These are phyloP conservation scores for Fragaria ananassa DNA, from an alignment of 306 rosid species.

Conservation along the genomic window DNA sequence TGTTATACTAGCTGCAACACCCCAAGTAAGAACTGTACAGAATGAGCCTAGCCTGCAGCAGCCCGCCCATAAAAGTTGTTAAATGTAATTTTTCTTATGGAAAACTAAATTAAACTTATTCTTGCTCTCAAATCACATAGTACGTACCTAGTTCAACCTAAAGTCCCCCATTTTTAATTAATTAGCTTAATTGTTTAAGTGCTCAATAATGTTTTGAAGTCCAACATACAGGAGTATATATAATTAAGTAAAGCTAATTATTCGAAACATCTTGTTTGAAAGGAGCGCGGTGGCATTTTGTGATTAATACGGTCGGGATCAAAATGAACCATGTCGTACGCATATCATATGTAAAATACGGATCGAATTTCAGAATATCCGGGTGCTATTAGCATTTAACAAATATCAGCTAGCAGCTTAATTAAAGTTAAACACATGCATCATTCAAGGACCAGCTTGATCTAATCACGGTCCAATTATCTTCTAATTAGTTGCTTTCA, in stretches of 20 bases:
- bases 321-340: not conserved
- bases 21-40: no score
- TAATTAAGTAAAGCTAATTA: not conserved
- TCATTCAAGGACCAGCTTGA: not conserved
- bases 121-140: not conserved
- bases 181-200: not conserved
- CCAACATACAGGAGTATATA: not conserved
- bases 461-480: not conserved
- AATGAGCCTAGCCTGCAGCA: not conserved
- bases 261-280: not conserved
- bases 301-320: not conserved
- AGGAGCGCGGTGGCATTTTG: not conserved
- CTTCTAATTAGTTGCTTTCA: not conserved
- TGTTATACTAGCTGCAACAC: no score
- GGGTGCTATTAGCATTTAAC: not conserved
- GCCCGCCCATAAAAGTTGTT: no score
- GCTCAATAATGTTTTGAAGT: not conserved
- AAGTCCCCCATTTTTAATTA: not conserved
- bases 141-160: not conserved
- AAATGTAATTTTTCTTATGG: not conserved
- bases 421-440: not conserved
- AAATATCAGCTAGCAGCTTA: not conserved
- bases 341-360: not conserved
- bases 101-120: no score
- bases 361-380: not conserved